phyloP scores from a whole-genome alignment of 164 flowering plant genomes.

The Houttuynia cordata region DNA sequence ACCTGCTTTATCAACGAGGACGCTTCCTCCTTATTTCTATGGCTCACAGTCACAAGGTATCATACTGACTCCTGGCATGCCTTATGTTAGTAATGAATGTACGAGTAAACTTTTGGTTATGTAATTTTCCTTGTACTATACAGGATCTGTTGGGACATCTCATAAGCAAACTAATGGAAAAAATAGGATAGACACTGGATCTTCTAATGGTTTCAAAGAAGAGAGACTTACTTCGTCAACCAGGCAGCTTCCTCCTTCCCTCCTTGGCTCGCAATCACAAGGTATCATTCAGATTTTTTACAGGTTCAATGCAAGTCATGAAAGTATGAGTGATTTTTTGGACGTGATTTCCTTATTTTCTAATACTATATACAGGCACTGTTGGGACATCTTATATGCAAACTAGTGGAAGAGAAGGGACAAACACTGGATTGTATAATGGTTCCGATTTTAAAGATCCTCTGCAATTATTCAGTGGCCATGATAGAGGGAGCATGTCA shows the following conservation, averaged over 20 bases:
- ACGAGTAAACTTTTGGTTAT: not conserved
- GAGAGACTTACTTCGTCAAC: too few relatives aligned
- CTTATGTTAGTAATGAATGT: not conserved
- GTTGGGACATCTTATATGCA: conserved; percentile 13
- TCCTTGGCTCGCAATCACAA: not conserved
- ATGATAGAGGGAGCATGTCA: not conserved
- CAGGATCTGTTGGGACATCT: conserved; percentile 27
- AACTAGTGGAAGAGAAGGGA: not conserved
- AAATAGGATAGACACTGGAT: not conserved
- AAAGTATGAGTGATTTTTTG: too few relatives aligned
- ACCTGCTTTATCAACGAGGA: conserved; percentile 16
- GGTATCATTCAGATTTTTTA: not conserved
- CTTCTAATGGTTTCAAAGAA: too few relatives aligned
- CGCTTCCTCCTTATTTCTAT: conserved; percentile 21
- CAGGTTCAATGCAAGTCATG: too few relatives aligned
- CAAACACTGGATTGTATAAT: not conserved
- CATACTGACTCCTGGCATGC: not conserved
- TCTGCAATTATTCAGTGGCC: not conserved
- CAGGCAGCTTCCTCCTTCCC: not conserved
- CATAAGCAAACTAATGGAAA: conserved; percentile 4
- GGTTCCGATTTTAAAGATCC: not conserved
- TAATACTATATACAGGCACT: conserved; percentile 26
- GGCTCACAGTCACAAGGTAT: not conserved
- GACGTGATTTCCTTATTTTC: not conserved
- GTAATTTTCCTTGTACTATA: conserved; percentile 3